Evolutionary conservation across 2,329 filamentous ascomycete genomes (phyloP).

Genomic region (Orbilia oligospora): DNA sequence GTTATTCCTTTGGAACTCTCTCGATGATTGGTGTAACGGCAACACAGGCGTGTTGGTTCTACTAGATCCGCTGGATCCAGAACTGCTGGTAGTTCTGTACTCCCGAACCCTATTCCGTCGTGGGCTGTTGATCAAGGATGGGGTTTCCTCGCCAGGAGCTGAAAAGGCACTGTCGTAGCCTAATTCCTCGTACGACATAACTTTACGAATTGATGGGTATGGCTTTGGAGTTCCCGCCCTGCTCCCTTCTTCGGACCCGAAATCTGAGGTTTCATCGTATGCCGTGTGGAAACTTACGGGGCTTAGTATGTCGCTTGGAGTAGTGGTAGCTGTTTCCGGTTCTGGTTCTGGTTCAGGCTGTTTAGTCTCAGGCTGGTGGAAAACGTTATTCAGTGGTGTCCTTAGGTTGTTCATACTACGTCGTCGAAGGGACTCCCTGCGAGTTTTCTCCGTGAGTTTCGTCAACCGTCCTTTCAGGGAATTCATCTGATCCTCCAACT

Average conservation of each 20-base stretch:
- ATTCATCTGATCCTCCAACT: conserved; percentile 58
- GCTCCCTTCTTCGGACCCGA: conserved; percentile 54
- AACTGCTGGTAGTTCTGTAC: conserved; percentile 56
- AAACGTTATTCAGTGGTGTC: conserved; percentile 59
- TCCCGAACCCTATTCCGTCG: conserved; percentile 58
- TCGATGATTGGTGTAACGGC: conserved; percentile 52
- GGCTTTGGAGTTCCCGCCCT: conserved; percentile 58
- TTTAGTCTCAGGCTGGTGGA: conserved; percentile 40
- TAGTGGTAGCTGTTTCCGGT: conserved; percentile 26
- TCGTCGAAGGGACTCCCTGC: conserved; percentile 51
- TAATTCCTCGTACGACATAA: conserved; percentile 61
- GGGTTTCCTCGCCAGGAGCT: conserved; percentile 54
- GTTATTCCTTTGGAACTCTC: conserved; percentile 56
- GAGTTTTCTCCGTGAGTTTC: conserved; percentile 55
- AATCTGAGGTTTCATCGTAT: conserved; percentile 44
- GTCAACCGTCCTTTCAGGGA: conserved; percentile 52
- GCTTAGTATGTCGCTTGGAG: conserved; percentile 40
- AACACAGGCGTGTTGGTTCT: conserved; percentile 58
- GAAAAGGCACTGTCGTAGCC: conserved; percentile 61
- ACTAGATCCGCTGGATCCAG: conserved; percentile 56
- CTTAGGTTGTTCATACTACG: conserved; percentile 56
- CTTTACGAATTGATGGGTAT: conserved; percentile 54
- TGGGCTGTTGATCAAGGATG: conserved; percentile 49
- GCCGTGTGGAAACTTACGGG: conserved; percentile 51
- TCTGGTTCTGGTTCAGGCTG: conserved; percentile 10